Base-by-base conservation (phyloP, 768 basidiomycete species). In the Cubamyces lactineus region DNA sequence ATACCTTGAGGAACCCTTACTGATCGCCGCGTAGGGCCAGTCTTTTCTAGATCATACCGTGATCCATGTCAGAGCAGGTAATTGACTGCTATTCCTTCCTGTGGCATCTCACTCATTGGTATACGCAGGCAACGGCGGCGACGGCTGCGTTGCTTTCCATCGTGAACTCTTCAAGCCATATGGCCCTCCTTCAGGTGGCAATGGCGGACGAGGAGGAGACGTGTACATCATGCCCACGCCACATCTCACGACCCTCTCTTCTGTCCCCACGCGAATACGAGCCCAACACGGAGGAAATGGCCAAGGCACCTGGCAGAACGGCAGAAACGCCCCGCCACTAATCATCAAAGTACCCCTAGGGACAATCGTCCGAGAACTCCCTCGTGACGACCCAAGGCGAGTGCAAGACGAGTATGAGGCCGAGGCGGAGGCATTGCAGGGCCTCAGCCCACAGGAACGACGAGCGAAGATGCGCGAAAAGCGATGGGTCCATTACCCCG, bases 131-230 rank as follows among this genome's bases (percentile, higher is more conserved):
- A 86, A 83, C 69, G 96, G 96, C 19, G 96, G 96, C 0, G 80
- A 93, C 59, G 96, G 96, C 23, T 92, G 94, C 64, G 92, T 90
- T 23, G 95, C 96, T 5, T 97, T 98, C 69, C 90, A 95, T 69
- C 86, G 93, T 59, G 94, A 96, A 76, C 92, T 93, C 71, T 94
- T 84, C 74, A 85, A 85, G 59, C 84, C 89, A 1, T 83, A 86
- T 63, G 93, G 94, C 0, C 94, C 95, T 0, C 94, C 96, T 0
- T 96, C 94, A 11, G 96, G 96, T 0, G 96, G 96, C 0, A 91
- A 91, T 62, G 96, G 96, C 16, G 96, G 95, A 2, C 82, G 83
- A 48, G 96, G 96, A 26, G 94, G 92, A 4, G 87, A 90, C 68
- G 86, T 98, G 34, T 94, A 94, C 71, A 82, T 98, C 67, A 75